These are phyloP conservation scores for Lyophyllum semitale DNA, from an alignment of 768 basidiomycete species.

Conservation along the genomic window DNA sequence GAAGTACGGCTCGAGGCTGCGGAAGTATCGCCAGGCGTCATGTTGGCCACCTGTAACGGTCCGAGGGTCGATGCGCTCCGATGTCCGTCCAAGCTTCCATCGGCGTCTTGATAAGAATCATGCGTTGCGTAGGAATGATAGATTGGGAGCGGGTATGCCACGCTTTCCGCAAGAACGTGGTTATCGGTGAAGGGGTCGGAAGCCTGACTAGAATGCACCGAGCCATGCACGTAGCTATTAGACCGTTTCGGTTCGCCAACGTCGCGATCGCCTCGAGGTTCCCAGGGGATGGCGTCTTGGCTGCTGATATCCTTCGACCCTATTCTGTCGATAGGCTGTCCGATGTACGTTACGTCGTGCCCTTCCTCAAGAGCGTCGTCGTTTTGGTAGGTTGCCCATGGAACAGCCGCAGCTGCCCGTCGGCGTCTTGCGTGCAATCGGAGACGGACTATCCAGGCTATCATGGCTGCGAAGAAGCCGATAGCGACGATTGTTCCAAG, in stretches of 20 bases:
- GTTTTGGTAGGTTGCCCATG: constrained; percentile 33
- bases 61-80: constrained; percentile 40
- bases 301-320: constrained; percentile 25
- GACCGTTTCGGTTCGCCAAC: constrained; percentile 42
- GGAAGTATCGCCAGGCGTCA: constrained; percentile 47
- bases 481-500: constrained; percentile 47
- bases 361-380: constrained; percentile 24
- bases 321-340: constrained; percentile 20
- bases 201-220: constrained; percentile 19
- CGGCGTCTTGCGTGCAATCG: constrained; percentile 35
- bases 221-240: constrained; percentile 24
- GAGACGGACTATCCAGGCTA: constrained; percentile 50
- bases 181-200: constrained; percentile 20
- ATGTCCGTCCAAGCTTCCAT: constrained; percentile 24
- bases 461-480: constrained; percentile 45
- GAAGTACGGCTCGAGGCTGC: constrained; percentile 31
- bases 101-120: constrained; percentile 23
- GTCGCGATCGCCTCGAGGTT: constrained; percentile 41
- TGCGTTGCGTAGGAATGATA: constrained; percentile 20
- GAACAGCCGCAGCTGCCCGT: constrained; percentile 34
- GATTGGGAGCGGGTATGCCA: constrained; percentile 22
- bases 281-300: constrained; percentile 32
- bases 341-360: constrained; percentile 20
- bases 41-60: constrained; percentile 49
- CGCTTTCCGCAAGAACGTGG: constrained; percentile 18